phyloP scores from a whole-genome alignment of 164 flowering plant species.

The Litsea cubeba region DNA sequence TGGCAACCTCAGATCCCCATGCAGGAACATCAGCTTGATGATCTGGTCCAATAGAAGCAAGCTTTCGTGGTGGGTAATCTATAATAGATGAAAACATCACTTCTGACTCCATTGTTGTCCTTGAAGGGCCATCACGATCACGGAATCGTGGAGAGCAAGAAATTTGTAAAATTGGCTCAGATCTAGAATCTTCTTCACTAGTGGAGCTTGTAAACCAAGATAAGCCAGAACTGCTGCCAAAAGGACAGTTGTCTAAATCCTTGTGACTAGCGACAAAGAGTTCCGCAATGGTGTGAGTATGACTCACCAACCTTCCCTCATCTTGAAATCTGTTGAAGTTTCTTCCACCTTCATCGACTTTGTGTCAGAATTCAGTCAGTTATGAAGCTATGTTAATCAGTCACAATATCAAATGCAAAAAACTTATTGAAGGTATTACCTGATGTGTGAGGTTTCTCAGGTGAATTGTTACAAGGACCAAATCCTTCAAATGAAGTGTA shows the following conservation, averaged over 20 bases:
- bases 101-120: not conserved
- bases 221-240: not conserved
- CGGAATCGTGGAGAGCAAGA: not conserved
- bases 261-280: not conserved
- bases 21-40: conserved; percentile 45
- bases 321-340: conserved; percentile 13
- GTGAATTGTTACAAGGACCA: conserved; percentile 11
- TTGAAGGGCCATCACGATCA: conserved; percentile 3
- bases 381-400: not conserved
- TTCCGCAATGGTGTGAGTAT: conserved; percentile 12
- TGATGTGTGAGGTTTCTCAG: conserved; percentile 15
- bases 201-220: conserved; percentile 3
- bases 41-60: conserved; percentile 40
- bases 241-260: not conserved
- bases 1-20: conserved; percentile 17
- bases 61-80: conserved; percentile 29
- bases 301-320: conserved; percentile 8
- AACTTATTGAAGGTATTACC: conserved; percentile 19
- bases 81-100: conserved; percentile 22
- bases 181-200: conserved; percentile 1
- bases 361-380: conserved; percentile 6
- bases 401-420: not conserved
- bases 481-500: conserved; percentile 16
- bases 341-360: conserved; percentile 22
- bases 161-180: conserved; percentile 3